Conservation (phyloP, 495 filamentous ascomycete genomes). For the Recurvomyces mirabilis region DNA sequence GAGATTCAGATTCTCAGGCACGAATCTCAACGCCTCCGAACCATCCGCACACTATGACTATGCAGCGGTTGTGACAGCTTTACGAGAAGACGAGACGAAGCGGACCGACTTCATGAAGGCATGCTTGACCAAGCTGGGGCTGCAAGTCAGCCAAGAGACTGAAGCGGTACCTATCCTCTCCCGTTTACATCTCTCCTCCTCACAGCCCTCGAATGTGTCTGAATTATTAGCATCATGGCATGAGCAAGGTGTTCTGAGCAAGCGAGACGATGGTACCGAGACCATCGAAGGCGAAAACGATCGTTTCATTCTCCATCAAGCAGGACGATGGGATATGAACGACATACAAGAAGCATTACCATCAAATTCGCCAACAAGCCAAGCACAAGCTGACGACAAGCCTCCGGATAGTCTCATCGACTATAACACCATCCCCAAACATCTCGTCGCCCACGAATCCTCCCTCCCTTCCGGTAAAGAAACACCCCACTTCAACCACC, state of each 20-base stretch:
- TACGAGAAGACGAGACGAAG: constrained; percentile 58
- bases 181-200: constrained; percentile 69
- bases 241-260: constrained; percentile 49
- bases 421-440: constrained; percentile 63
- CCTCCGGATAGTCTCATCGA: constrained; percentile 41
- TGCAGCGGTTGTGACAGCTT: constrained; percentile 45
- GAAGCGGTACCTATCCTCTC: constrained; percentile 71
- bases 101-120: constrained; percentile 70
- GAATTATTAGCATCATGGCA: constrained; percentile 55
- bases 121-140: constrained; percentile 69
- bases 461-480: constrained; percentile 59
- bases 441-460: constrained; percentile 55
- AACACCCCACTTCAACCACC: constrained; percentile 83
- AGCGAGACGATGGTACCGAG: constrained; percentile 49
- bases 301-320: constrained; percentile 62
- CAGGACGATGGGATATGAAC: constrained; percentile 51
- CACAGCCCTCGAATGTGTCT: constrained; percentile 49
- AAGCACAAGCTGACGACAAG: constrained; percentile 3
- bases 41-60: constrained; percentile 39
- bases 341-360: constrained; percentile 42
- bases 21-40: constrained; percentile 56
- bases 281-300: constrained; percentile 80
- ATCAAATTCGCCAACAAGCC: background rate
- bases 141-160: constrained; percentile 59
- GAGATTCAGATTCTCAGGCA: constrained; percentile 82